phyloP scores from a whole-genome alignment of 2,329 filamentous ascomycete genomes.

The Emydomyces testavorans region DNA sequence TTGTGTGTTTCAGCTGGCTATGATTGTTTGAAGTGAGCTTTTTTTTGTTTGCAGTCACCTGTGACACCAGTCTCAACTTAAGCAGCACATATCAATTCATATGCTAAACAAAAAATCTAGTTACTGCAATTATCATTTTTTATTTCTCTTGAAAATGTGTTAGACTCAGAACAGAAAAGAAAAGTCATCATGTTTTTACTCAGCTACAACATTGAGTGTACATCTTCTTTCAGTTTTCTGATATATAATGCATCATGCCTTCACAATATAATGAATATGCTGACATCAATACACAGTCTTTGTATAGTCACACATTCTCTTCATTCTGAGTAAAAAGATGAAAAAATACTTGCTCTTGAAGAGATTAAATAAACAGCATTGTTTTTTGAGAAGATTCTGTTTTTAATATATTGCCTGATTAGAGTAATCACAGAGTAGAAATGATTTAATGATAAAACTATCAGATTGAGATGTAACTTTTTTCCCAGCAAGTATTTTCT shows the following conservation, averaged over 20 bases:
- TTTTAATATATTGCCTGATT: too few relatives aligned
- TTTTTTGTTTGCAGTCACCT: background rate
- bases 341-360: background rate
- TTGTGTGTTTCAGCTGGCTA: background rate
- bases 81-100: too few relatives aligned
- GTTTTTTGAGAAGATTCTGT: too few relatives aligned
- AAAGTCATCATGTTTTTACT: background rate
- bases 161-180: background rate
- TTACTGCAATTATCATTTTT: too few relatives aligned
- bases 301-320: background rate
- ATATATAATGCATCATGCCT: background rate
- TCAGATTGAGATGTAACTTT: too few relatives aligned
- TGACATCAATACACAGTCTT: constrained; percentile 1
- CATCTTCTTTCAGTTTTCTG: background rate
- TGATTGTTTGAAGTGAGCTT: background rate
- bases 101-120: too few relatives aligned
- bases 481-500: too few relatives aligned
- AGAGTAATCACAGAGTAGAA: too few relatives aligned
- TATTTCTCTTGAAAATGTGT: too few relatives aligned
- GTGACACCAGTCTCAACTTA: too few relatives aligned
- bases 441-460: too few relatives aligned
- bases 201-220: background rate
- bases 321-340: background rate
- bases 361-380: background rate
- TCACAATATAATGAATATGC: too few relatives aligned